These are phyloP conservation scores for Luvunga scandens DNA, from an alignment of 345 rosid species.

Conservation along the genomic window DNA sequence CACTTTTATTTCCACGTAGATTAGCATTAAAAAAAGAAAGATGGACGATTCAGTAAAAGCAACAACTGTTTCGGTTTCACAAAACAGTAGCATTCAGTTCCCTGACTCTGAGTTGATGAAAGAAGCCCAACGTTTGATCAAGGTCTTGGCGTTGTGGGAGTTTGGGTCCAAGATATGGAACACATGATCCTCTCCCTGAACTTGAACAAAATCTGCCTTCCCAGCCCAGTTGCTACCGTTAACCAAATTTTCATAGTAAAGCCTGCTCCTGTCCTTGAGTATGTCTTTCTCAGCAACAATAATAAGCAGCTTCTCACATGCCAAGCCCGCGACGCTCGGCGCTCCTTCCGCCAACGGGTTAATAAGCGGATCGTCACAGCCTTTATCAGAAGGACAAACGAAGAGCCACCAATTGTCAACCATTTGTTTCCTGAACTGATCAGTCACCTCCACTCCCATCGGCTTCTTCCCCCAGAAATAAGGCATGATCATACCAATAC, in stretches of 20 bases:
- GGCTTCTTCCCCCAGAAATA: slow-evolving; percentile 69
- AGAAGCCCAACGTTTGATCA: slow-evolving; percentile 45
- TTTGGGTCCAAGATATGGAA: slow-evolving; percentile 61
- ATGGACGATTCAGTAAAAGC: no score
- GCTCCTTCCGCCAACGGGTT: slow-evolving; percentile 69
- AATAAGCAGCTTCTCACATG: slow-evolving; percentile 47
- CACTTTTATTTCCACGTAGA: no score
- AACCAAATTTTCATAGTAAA: slow-evolving; percentile 49
- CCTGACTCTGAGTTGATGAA: slow-evolving; percentile 30
- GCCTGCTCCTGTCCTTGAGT: slow-evolving; percentile 52
- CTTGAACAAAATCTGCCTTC: slow-evolving; percentile 51
- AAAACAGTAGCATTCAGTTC: no score
- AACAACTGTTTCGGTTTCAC: no score
- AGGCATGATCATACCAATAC: slow-evolving; percentile 70
- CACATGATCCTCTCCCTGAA: slow-evolving; percentile 64
- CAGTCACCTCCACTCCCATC: slow-evolving; percentile 48
- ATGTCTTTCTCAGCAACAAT: slow-evolving; percentile 67
- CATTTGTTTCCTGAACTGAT: slow-evolving; percentile 44
- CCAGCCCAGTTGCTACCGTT: slow-evolving; percentile 57
- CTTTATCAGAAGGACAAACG: slow-evolving; percentile 62
- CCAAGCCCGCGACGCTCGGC: slow-evolving; percentile 40
- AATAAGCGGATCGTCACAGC: slow-evolving; percentile 70
- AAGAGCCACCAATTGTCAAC: slow-evolving; percentile 85
- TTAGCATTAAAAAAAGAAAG: no score
- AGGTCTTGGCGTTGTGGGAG: slow-evolving; percentile 42